A percentile compares a stretch with the other conserved stretches of the same genome.
phyloP scores from a whole-genome alignment of 2,329 filamentous ascomycete species.

The Leptodontidium sp. region DNA sequence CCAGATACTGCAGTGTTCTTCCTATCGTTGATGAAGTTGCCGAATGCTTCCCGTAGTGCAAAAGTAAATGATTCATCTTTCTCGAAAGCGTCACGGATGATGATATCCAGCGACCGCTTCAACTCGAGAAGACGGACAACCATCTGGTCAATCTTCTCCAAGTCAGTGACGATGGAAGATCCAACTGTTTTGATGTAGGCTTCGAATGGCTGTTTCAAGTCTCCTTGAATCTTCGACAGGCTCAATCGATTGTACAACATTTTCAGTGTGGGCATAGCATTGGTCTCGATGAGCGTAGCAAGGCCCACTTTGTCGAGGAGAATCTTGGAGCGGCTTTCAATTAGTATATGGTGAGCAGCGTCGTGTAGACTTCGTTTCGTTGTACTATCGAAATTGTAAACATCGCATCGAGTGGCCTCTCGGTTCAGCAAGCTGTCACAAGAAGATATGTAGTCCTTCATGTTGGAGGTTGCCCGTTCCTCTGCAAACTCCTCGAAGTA shows the following conservation, averaged over 20 bases:
- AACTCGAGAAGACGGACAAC: constrained; percentile 82
- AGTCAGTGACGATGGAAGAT: constrained; percentile 80
- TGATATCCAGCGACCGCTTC: constrained; percentile 79
- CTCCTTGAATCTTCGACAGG: constrained; percentile 73
- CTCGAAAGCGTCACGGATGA: constrained; percentile 79
- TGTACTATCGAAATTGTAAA: constrained; percentile 81
- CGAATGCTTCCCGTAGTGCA: constrained; percentile 84
- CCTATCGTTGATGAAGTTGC: constrained; percentile 88
- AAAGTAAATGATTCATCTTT: constrained; percentile 80
- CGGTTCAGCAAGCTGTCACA: constrained; percentile 73
- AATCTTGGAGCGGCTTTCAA: constrained; percentile 71
- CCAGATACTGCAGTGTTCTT: constrained; percentile 77
- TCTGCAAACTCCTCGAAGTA: constrained; percentile 78
- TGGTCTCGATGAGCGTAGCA: constrained; percentile 74
- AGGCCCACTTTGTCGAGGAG: constrained; percentile 74
- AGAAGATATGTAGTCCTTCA: constrained; percentile 79
- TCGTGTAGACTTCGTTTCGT: constrained; percentile 81
- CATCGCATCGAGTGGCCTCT: constrained; percentile 80
- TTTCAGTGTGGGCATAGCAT: constrained; percentile 74
- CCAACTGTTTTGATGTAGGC: constrained; percentile 82
- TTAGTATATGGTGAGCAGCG: constrained; percentile 75
- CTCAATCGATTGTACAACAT: constrained; percentile 81
- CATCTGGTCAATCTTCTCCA: constrained; percentile 83
- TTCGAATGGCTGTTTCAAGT: constrained; percentile 77
- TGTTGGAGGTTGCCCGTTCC: constrained; percentile 64